A percentile compares a stretch with the other conserved stretches of the same genome.
Evolutionary conservation across 176 grass and related monocot species (phyloP).

Genomic region (Oryza rufipogon): DNA sequence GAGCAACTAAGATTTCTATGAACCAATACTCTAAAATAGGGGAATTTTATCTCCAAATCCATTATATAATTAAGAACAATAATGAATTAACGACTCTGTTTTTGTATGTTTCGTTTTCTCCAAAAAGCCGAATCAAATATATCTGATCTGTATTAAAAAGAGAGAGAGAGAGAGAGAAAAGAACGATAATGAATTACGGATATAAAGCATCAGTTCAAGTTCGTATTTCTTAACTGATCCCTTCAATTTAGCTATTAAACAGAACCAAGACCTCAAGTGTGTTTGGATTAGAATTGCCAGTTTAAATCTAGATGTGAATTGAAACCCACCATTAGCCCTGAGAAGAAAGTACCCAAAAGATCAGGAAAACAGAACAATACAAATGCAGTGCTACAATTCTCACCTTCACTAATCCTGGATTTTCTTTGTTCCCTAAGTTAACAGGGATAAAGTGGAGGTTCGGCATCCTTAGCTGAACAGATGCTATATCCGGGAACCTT

Average conservation of each 20-base stretch:
- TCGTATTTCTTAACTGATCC: background rate
- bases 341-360: background rate
- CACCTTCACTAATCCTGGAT: constrained; percentile 81
- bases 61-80: background rate
- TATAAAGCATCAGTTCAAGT: background rate
- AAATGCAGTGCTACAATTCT: background rate
- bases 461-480: constrained; percentile 87
- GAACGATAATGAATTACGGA: background rate
- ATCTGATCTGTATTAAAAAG: no score
- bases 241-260: background rate
- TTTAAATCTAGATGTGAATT: background rate
- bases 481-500: constrained; percentile 79
- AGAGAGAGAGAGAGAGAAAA: no score
- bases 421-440: constrained; percentile 84
- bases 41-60: background rate
- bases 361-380: background rate
- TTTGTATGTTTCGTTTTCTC: no score
- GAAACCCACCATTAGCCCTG: background rate
- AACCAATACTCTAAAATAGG: background rate
- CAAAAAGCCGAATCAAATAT: no score
- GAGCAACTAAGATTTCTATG: background rate
- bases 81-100: no score
- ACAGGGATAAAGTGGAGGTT: constrained; percentile 91
- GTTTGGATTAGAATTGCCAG: background rate
- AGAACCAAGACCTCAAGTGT: background rate